These are phyloP conservation scores for Castanea sativa DNA, from an alignment of 306 rosid genomes.

Conservation along the genomic window DNA sequence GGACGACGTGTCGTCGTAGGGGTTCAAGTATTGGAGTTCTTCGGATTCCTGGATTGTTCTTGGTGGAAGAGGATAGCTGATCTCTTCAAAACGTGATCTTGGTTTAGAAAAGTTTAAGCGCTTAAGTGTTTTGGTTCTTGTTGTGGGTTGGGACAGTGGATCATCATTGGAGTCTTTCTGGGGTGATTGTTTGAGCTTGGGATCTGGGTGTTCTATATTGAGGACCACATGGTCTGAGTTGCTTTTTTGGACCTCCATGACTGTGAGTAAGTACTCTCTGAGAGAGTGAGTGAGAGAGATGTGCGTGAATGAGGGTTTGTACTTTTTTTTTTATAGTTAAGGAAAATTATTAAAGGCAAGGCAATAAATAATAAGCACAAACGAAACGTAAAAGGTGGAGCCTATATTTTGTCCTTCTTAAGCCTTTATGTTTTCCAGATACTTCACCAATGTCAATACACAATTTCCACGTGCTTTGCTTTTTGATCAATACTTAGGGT, in stretches of 20 bases:
- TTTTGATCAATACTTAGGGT: too few species aligned
- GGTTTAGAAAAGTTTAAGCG: conserved; percentile 46
- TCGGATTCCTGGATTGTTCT: conserved; percentile 27
- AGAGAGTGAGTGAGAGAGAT: background rate
- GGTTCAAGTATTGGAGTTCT: conserved; percentile 6
- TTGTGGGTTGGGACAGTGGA: background rate
- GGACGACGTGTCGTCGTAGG: conserved; percentile 10
- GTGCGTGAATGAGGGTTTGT: background rate
- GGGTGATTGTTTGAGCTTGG: conserved; percentile 5
- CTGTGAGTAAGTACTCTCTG: background rate
- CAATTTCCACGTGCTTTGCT: too few species aligned
- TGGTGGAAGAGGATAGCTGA: conserved; percentile 14
- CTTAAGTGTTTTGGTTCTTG: conserved; percentile 29
- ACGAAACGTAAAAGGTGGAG: too few species aligned
- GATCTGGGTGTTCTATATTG: conserved; percentile 28
- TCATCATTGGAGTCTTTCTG: background rate
- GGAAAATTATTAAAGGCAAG: too few species aligned
- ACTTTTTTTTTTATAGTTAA: too few species aligned
- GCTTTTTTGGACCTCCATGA: conserved; percentile 15
- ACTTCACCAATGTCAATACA: too few species aligned
- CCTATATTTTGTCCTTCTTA: too few species aligned
- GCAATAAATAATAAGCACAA: too few species aligned
- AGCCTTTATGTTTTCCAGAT: too few species aligned
- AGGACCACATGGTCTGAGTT: conserved; percentile 29
- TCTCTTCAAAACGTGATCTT: conserved; percentile 46